Evolutionary conservation across 306 rosid genomes (phyloP).

Genomic region (Abrus pulchellus): DNA sequence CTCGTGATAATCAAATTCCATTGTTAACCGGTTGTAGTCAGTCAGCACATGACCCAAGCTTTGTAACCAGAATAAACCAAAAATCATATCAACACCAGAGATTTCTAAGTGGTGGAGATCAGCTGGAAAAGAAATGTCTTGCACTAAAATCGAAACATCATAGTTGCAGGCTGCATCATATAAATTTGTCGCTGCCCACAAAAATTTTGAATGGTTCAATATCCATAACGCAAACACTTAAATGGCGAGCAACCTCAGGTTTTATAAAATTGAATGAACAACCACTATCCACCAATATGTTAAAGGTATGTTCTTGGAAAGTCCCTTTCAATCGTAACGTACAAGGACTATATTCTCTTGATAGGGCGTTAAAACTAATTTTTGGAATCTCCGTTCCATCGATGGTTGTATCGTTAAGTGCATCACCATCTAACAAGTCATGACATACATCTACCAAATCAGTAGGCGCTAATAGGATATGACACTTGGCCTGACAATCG

Average conservation of each 20-base stretch:
- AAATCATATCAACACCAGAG: not conserved
- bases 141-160: not conserved
- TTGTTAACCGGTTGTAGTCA: not conserved
- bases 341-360: not conserved
- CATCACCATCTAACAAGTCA: too few relatives aligned
- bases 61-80: not conserved
- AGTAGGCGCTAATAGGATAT: too few relatives aligned
- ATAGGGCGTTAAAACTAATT: not conserved
- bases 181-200: not conserved
- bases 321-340: not conserved
- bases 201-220: not conserved
- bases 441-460: too few relatives aligned
- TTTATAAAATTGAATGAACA: not conserved
- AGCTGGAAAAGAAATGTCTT: not conserved
- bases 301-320: not conserved
- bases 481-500: too few relatives aligned
- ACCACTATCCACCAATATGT: not conserved
- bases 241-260: not conserved
- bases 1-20: too few relatives aligned
- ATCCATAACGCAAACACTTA: not conserved
- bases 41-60: not conserved
- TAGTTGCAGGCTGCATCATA: not conserved
- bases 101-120: not conserved
- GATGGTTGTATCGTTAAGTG: too few relatives aligned
- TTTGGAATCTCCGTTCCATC: not conserved